These are phyloP conservation scores for Phaffia australis DNA, from an alignment of 768 basidiomycete species.

Conservation along the genomic window DNA sequence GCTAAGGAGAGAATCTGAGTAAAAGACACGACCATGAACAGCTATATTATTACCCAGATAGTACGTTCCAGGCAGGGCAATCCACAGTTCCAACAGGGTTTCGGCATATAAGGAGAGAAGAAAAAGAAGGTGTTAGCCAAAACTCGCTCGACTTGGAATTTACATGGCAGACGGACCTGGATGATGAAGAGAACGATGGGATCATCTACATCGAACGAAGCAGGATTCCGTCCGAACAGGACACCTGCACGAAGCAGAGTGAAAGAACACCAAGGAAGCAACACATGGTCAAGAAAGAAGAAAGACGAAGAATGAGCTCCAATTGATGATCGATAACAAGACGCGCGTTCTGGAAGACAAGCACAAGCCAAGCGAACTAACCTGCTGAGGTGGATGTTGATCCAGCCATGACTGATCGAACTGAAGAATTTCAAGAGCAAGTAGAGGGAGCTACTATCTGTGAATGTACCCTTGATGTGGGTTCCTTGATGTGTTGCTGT, in stretches of 20 bases:
- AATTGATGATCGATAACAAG: too few relatives aligned
- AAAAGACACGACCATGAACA: constrained; percentile 70
- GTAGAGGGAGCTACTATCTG: too few relatives aligned
- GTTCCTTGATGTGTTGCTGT: too few relatives aligned
- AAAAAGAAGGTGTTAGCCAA: neutral
- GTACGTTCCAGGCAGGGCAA: neutral
- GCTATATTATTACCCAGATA: neutral
- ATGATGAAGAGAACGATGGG: constrained; percentile 38
- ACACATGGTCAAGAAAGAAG: too few relatives aligned
- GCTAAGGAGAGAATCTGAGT: constrained; percentile 59
- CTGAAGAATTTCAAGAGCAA: too few relatives aligned
- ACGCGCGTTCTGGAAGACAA: too few relatives aligned
- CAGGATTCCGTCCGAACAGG: constrained; percentile 64
- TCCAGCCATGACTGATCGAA: too few relatives aligned
- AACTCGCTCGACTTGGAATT: neutral
- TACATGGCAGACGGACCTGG: constrained; percentile 20
- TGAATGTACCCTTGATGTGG: too few relatives aligned
- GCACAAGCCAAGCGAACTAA: too few relatives aligned
- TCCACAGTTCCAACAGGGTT: neutral
- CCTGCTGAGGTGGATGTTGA: too few relatives aligned
- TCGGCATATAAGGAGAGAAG: too few relatives aligned
- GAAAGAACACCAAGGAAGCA: neutral
- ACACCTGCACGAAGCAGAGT: constrained; percentile 53
- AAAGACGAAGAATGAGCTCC: too few relatives aligned
- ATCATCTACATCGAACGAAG: constrained; percentile 45